phyloP scores from a whole-genome alignment of 129 eudicot species.

The Tagetes erecta region DNA sequence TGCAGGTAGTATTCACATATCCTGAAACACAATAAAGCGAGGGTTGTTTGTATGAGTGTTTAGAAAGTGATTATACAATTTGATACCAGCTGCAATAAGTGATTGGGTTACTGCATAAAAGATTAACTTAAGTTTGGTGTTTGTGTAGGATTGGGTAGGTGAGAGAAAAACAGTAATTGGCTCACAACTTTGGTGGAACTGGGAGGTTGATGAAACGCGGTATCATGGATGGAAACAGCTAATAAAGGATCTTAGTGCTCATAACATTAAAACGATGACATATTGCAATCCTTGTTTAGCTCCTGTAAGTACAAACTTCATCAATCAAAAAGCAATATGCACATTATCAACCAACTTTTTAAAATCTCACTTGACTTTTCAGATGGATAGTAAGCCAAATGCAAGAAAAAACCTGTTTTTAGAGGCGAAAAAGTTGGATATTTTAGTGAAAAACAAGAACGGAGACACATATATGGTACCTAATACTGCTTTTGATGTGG shows the following conservation, averaged over 20 bases:
- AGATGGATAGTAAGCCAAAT: slow-evolving; percentile 75
- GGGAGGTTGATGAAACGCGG: slow-evolving; percentile 88
- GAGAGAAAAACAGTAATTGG: slow-evolving; percentile 90
- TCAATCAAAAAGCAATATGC: slow-evolving; percentile 12
- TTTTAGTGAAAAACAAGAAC: slow-evolving; percentile 74
- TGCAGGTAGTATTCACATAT: slow-evolving; percentile 63
- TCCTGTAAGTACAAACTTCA: slow-evolving; percentile 51
- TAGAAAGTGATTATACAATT: background rate
- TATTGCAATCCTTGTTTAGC: slow-evolving; percentile 99
- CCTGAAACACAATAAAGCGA: background rate
- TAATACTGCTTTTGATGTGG: slow-evolving; percentile 98
- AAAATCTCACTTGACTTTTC: slow-evolving; percentile 23
- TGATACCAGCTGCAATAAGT: too few relatives aligned
- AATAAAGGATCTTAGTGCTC: slow-evolving; percentile 57
- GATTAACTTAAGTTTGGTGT: background rate
- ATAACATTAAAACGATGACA: slow-evolving; percentile 83
- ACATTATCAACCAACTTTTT: background rate
- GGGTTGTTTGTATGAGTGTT: background rate
- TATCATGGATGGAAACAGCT: slow-evolving; percentile 83
- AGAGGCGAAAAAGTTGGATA: slow-evolving; percentile 92
- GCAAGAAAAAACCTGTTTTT: slow-evolving; percentile 65
- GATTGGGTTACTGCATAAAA: too few relatives aligned
- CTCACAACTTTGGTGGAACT: slow-evolving; percentile 98
- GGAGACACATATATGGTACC: slow-evolving; percentile 96
- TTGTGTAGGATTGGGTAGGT: slow-evolving; percentile 93